A percentile compares a stretch with the other conserved stretches of the same genome.
Conservation (phyloP, 129 eudicot genomes). For the Flaveria robusta region DNA sequence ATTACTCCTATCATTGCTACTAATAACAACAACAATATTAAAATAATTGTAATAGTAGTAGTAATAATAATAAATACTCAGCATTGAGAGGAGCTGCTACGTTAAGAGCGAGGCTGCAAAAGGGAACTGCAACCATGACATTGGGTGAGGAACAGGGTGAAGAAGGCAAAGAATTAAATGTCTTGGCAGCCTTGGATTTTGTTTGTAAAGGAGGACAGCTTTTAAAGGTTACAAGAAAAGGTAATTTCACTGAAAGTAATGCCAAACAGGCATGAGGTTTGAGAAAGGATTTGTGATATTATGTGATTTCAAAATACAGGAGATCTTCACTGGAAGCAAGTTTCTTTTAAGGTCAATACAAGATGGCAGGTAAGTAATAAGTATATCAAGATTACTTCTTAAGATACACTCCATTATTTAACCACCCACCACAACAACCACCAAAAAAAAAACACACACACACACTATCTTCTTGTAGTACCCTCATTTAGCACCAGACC, state of each 20-base stretch:
- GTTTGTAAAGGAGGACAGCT: slow-evolving; percentile 79
- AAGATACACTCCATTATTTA: neutral
- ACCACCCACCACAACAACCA: neutral
- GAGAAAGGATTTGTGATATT: slow-evolving; percentile 5
- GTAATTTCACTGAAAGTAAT: slow-evolving; percentile 34
- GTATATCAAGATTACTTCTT: neutral
- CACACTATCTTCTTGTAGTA: neutral
- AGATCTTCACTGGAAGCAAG: slow-evolving; percentile 91
- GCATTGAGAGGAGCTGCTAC: slow-evolving; percentile 94
- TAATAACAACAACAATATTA: neutral
- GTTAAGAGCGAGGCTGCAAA: slow-evolving; percentile 72
- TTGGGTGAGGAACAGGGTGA: slow-evolving; percentile 52
- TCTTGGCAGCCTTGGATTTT: slow-evolving; percentile 53
- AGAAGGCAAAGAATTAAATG: slow-evolving; percentile 57
- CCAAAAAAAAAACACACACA: neutral
- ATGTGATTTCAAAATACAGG: slow-evolving; percentile 48
- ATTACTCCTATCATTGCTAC: neutral
- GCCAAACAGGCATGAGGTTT: slow-evolving; percentile 8
- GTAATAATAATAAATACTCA: slow-evolving; percentile 17
- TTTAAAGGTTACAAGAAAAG: slow-evolving; percentile 72
- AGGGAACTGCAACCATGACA: slow-evolving; percentile 52
- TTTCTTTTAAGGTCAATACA: slow-evolving; percentile 72
- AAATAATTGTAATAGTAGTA: too few species aligned
- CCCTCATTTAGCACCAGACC: neutral
- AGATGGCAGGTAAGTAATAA: slow-evolving; percentile 73